Conservation (phyloP, 2,329 filamentous ascomycete species). For the Cladophialophora carrionii region DNA sequence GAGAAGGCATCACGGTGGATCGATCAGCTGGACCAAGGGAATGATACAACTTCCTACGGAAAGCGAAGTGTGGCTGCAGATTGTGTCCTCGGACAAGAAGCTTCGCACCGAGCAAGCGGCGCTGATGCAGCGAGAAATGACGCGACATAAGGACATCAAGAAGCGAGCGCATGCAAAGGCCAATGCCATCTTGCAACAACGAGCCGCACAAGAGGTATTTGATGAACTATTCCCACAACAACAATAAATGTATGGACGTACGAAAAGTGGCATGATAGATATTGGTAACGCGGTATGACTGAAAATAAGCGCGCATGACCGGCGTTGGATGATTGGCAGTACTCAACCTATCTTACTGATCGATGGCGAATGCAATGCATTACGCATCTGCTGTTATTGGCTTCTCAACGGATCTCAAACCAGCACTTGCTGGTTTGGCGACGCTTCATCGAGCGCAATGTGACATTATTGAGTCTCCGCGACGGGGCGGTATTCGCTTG, state of each 20-base stretch:
- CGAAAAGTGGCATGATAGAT: not conserved
- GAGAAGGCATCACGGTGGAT: conserved; percentile 24
- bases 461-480: not conserved
- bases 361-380: not conserved
- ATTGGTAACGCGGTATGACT: not conserved
- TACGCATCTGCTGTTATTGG: not conserved
- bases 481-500: not conserved
- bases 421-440: not conserved
- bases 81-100: conserved; percentile 28
- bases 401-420: not conserved
- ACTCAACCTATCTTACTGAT: not conserved
- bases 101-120: conserved; percentile 30
- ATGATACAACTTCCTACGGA: conserved; percentile 37
- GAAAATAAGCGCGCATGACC: conserved; percentile 1
- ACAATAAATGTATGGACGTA: not conserved
- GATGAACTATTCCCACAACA: conserved; percentile 28
- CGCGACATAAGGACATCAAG: conserved; percentile 17
- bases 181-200: conserved; percentile 28
- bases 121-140: conserved; percentile 5
- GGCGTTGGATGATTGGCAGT: not conserved
- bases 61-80: conserved; percentile 29
- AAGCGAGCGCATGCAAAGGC: conserved; percentile 31
- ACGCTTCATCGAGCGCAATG: not conserved
- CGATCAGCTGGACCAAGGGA: conserved; percentile 21
- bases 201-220: conserved; percentile 22